Evolutionary conservation across 805 yeast genomes (phyloP).

Genomic region (Dipodascus geniculatus): DNA sequence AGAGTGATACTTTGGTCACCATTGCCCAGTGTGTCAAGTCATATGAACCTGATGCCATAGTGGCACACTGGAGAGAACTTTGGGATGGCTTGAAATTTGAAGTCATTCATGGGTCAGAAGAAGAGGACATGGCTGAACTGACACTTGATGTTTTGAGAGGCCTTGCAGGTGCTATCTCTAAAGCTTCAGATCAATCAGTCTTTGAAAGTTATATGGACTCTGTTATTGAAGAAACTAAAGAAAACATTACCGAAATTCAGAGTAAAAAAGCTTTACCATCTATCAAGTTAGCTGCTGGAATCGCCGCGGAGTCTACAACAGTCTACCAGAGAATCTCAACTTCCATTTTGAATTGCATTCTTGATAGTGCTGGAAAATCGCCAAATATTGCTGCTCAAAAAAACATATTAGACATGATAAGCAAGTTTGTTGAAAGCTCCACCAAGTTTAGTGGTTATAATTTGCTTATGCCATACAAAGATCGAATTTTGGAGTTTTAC

Average conservation of each 20-base stretch:
- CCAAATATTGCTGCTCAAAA: slow-evolving; percentile 42
- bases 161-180: slow-evolving; percentile 30
- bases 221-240: slow-evolving; percentile 31
- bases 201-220: slow-evolving; percentile 31
- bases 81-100: slow-evolving; percentile 90
- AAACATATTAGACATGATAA: slow-evolving; percentile 44
- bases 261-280: slow-evolving; percentile 52
- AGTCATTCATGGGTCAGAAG: slow-evolving; percentile 68
- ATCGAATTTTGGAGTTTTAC: slow-evolving; percentile 52
- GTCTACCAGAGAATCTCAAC: slow-evolving; percentile 31
- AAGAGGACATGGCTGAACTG: slow-evolving; percentile 27
- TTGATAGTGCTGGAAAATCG: slow-evolving; percentile 24
- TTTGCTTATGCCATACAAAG: slow-evolving; percentile 40
- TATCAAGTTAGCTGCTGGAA: slow-evolving; percentile 42
- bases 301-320: slow-evolving; percentile 36
- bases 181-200: slow-evolving; percentile 19
- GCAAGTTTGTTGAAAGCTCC: slow-evolving; percentile 44
- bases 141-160: slow-evolving; percentile 35
- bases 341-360: slow-evolving; percentile 33
- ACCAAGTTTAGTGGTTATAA: slow-evolving; percentile 22
- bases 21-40: slow-evolving; percentile 42
- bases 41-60: slow-evolving; percentile 39
- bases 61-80: slow-evolving; percentile 54
- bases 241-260: slow-evolving; percentile 37
- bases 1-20: slow-evolving; percentile 62